A percentile compares a stretch with the other conserved stretches of the same genome.
Evolutionary conservation across 2,329 filamentous ascomycete genomes (phyloP).

Genomic region (Colletotrichum tropicicola): DNA sequence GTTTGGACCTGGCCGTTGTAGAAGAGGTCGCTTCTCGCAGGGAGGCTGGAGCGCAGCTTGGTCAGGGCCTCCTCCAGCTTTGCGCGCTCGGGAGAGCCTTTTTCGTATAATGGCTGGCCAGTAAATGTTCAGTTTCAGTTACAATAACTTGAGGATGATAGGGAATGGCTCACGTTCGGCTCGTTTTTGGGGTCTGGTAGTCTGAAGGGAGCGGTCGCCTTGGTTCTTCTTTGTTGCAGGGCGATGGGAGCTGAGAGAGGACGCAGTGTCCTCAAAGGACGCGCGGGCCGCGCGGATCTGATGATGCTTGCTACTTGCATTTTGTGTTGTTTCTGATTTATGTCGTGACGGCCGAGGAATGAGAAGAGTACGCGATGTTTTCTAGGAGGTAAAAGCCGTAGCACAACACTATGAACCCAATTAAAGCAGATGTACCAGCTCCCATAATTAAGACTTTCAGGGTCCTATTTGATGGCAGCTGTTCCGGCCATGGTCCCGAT

Average conservation of each 20-base stretch:
- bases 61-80: slow-evolving; percentile 40
- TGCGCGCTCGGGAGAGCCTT: slow-evolving; percentile 39
- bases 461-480: slow-evolving; percentile 5
- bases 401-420: not conserved
- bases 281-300: not conserved
- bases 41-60: slow-evolving; percentile 40
- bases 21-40: slow-evolving; percentile 42
- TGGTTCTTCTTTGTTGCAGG: slow-evolving; percentile 34
- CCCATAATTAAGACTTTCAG: not conserved
- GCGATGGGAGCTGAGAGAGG: slow-evolving; percentile 28
- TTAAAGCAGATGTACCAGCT: not conserved
- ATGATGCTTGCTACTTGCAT: slow-evolving; percentile 17
- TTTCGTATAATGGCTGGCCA: slow-evolving; percentile 41
- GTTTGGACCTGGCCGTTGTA: slow-evolving; percentile 40
- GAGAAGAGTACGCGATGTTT: too few species aligned
- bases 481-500: slow-evolving; percentile 16
- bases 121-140: too few species aligned
- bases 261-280: not conserved
- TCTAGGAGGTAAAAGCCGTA: not conserved
- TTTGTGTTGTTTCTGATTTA: not conserved
- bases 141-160: too few species aligned
- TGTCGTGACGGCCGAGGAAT: not conserved
- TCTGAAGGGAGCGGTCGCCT: slow-evolving; percentile 40
- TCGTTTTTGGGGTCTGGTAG: slow-evolving; percentile 43
- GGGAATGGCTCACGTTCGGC: slow-evolving; percentile 38